A percentile compares a stretch with the other conserved stretches of the same genome.
phyloP scores from a whole-genome alignment of 2,329 filamentous ascomycete species.

The Paecilomyces fulvus region DNA sequence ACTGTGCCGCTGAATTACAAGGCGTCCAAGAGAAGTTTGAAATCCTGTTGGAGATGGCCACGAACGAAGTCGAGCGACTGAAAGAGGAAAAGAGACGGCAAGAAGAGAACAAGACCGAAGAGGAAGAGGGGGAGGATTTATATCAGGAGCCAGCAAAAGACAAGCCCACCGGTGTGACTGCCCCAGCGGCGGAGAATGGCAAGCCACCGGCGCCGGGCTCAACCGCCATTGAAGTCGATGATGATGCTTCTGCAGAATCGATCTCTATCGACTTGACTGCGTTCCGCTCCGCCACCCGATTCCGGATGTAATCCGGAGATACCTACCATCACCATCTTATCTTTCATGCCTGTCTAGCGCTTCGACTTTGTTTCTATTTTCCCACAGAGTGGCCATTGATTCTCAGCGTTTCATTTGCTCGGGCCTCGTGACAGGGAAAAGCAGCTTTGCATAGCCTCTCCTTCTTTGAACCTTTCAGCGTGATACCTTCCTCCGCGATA shows the following conservation, averaged over 20 bases:
- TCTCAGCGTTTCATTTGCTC: background rate
- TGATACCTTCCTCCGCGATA: background rate
- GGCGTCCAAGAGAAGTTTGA: slow-evolving; percentile 59
- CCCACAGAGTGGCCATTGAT: background rate
- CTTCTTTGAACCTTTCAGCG: background rate
- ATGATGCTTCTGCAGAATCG: slow-evolving; percentile 23
- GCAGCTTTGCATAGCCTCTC: background rate
- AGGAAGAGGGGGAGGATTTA: slow-evolving; percentile 11
- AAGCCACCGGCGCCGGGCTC: slow-evolving; percentile 12
- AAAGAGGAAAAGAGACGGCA: slow-evolving; percentile 40
- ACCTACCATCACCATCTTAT: background rate
- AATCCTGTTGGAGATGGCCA: slow-evolving; percentile 54
- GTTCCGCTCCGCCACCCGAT: slow-evolving; percentile 17
- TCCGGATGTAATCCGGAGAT: background rate
- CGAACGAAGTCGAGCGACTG: slow-evolving; percentile 51
- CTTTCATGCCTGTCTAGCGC: background rate
- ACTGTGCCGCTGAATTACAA: slow-evolving; percentile 68
- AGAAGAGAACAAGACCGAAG: slow-evolving; percentile 8
- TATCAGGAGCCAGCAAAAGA: slow-evolving; percentile 4
- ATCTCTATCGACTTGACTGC: slow-evolving; percentile 28
- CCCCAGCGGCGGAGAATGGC: slow-evolving; percentile 6
- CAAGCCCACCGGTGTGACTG: slow-evolving; percentile 1
- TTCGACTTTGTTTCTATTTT: background rate
- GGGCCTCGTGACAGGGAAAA: background rate
- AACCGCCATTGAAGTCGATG: slow-evolving; percentile 28